phyloP scores from a whole-genome alignment of 2,329 filamentous ascomycete genomes.

The Penicillium sp. region DNA sequence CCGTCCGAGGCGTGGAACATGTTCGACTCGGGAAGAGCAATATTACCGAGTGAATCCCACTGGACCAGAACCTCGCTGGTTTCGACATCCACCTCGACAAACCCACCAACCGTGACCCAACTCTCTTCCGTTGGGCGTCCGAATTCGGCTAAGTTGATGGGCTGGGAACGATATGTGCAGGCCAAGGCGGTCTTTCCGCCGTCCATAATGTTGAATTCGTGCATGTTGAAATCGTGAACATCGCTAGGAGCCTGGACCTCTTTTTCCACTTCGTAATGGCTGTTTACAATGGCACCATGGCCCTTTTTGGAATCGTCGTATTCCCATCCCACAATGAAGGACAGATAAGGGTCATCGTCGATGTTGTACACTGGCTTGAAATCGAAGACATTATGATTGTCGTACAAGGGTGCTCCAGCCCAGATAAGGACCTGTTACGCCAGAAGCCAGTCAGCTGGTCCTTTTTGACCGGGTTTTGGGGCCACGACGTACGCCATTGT shows the following conservation, averaged over 20 bases:
- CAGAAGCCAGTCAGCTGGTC: constrained; percentile 5
- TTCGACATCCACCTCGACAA: constrained; percentile 32
- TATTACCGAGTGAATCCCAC: constrained; percentile 31
- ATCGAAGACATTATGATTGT: constrained; percentile 43
- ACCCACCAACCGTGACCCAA: constrained; percentile 29
- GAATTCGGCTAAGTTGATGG: constrained; percentile 23
- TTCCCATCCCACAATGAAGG: constrained; percentile 37
- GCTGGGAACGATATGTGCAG: constrained; percentile 20
- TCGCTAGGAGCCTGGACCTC: constrained; percentile 29
- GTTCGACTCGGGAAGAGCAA: constrained; percentile 29
- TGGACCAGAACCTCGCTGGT: constrained; percentile 30
- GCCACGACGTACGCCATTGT: constrained; percentile 31
- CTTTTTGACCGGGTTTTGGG: not conserved
- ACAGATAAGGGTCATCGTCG: constrained; percentile 39
- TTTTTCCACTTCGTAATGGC: constrained; percentile 39
- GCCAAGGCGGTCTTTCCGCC: constrained; percentile 30
- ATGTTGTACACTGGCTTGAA: constrained; percentile 40
- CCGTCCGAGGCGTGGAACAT: constrained; percentile 16
- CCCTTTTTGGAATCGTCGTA: constrained; percentile 36
- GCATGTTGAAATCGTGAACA: constrained; percentile 32
- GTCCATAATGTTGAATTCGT: constrained; percentile 35
- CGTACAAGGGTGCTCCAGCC: constrained; percentile 41
- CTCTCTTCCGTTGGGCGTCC: constrained; percentile 26
- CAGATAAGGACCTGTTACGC: constrained; percentile 38
- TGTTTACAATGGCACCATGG: constrained; percentile 42